These are phyloP conservation scores for Neurospora sublineolata DNA, from an alignment of 495 filamentous ascomycete species.

Conservation along the genomic window DNA sequence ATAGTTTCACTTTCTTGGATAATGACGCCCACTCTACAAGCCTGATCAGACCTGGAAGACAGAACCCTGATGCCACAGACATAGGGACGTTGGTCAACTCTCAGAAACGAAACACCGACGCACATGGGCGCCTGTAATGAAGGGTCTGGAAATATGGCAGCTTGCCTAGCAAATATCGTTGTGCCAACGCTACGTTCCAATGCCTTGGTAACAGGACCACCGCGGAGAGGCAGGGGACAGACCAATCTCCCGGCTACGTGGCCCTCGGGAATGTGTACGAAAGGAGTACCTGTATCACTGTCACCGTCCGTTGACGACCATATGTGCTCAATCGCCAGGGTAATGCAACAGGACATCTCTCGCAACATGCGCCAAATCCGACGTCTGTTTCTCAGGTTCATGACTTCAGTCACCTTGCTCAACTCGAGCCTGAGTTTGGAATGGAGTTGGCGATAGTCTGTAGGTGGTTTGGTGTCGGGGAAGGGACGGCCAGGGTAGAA, in stretches of 20 bases:
- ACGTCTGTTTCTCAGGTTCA: not conserved
- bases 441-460: not conserved
- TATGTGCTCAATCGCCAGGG: not conserved
- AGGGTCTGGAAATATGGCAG: not conserved
- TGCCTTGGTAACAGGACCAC: not conserved
- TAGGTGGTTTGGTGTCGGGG: not conserved
- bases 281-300: not conserved
- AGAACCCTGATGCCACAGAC: not conserved
- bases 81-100: not conserved
- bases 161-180: not conserved
- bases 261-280: not conserved
- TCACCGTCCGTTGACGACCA: not conserved
- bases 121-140: not conserved
- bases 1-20: not conserved
- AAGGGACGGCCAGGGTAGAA: not conserved
- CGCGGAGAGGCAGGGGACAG: not conserved
- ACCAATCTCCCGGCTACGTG: not conserved
- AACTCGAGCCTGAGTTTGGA: not conserved
- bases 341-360: not conserved
- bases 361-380: not conserved
- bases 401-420: not conserved
- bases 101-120: not conserved
- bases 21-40: not conserved
- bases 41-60: not conserved
- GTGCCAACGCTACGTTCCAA: not conserved